phyloP scores from a whole-genome alignment of 2,329 filamentous ascomycete genomes.

The Mariannaea elegans region DNA sequence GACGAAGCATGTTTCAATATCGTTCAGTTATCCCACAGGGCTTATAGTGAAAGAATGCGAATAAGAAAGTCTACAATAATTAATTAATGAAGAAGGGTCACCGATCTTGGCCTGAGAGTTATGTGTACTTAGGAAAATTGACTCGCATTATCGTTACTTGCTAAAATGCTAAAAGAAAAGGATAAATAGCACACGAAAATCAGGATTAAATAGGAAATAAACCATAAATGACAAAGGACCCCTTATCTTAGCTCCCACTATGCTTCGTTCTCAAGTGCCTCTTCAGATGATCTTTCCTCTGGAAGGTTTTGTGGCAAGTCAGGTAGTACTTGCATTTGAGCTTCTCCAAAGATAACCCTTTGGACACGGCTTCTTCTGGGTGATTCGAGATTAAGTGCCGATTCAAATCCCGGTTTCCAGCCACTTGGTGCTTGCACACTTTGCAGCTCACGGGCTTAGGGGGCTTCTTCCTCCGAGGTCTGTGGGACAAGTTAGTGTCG shows the following conservation, averaged over 20 bases:
- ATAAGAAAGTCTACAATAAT: too few species aligned
- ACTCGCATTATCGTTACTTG: background rate
- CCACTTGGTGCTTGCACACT: background rate
- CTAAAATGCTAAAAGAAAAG: background rate
- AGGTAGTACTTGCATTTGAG: background rate
- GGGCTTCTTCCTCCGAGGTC: too few species aligned
- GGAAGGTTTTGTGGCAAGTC: background rate
- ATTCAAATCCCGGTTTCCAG: background rate
- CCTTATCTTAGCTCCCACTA: background rate
- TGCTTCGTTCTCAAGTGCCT: background rate
- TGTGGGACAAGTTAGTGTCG: too few species aligned
- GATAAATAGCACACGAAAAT: background rate
- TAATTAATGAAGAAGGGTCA: too few species aligned
- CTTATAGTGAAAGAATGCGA: too few species aligned
- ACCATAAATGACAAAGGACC: too few species aligned
- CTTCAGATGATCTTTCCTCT: background rate
- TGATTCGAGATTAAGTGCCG: background rate
- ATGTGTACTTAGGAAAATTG: background rate
- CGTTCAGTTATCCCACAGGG: too few species aligned
- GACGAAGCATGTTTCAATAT: too few species aligned
- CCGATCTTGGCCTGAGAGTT: too few species aligned
- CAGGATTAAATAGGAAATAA: too few species aligned
- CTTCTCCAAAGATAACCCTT: background rate
- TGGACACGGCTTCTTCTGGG: background rate
- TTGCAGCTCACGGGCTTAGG: too few species aligned